Percentiles rank a stretch among this genome's conserved stretches.
Evolutionary conservation across 192 early-diverging fungal genomes (phyloP).

Genomic region (Backusella parvicylindrica): DNA sequence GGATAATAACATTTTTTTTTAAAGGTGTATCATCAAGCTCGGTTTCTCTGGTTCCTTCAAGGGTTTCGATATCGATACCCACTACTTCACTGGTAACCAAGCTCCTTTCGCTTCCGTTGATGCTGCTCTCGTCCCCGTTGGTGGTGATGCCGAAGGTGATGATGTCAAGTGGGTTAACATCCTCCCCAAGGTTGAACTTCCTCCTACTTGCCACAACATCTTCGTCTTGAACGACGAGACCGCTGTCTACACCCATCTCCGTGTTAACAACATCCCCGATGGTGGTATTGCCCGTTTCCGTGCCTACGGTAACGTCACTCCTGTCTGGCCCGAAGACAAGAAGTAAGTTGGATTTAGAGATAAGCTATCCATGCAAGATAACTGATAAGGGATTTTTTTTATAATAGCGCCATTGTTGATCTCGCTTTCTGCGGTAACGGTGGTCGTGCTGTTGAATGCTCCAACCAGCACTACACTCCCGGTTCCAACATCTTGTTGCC

Average conservation of each 20-base stretch:
- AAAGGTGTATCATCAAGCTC: conserved; percentile 73
- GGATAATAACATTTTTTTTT: background rate
- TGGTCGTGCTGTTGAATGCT: conserved; percentile 57
- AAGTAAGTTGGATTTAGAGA: conserved; percentile 23
- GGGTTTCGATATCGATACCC: conserved; percentile 87
- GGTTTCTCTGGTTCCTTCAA: conserved; percentile 76
- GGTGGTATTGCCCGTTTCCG: conserved; percentile 77
- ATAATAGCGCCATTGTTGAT: conserved; percentile 51
- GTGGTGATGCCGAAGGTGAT: conserved; percentile 40
- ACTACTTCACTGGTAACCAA: conserved; percentile 93
- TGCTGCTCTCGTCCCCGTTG: conserved; percentile 48
- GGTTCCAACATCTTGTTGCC: conserved; percentile 79
- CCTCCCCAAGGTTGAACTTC: conserved; percentile 66
- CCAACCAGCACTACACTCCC: conserved; percentile 85
- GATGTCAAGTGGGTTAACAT: conserved; percentile 59
- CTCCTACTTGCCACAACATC: conserved; percentile 66
- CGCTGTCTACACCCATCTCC: conserved; percentile 61
- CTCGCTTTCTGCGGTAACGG: conserved; percentile 68
- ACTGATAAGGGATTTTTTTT: background rate
- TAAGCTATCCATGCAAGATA: background rate
- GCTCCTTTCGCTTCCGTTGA: conserved; percentile 81
- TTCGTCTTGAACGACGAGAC: conserved; percentile 49
- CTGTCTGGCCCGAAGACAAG: conserved; percentile 43
- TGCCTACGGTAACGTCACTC: conserved; percentile 66
- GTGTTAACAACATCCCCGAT: conserved; percentile 73